Evolutionary conservation across 441 rosid species (phyloP), one percentile per base, ranked within the genome.

Genomic region (Populus hybrid): DNA sequence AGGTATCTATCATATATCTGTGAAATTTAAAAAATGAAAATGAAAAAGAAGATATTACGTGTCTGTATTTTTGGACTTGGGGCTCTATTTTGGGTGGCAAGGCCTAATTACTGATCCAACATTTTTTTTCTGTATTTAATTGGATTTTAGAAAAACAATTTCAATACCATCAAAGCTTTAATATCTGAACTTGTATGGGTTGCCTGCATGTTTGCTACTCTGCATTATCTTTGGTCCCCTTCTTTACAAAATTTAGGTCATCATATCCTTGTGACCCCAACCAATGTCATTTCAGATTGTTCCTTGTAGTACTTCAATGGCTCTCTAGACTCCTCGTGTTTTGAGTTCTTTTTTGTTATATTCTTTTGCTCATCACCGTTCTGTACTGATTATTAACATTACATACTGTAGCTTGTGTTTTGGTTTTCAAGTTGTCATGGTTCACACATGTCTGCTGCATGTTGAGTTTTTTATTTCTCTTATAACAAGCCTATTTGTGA

Each of bases 81-180:
- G 38, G 61, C 42, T 67, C 28, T 1, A 75, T 53, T 50, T 63
- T 64, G 69, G 20, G 16, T 38, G 28, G 53, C 18, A 30, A 35
- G 30, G 70, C 46, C 10, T 73, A 40, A 50, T 11, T 8, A 9
- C 42, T 74, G 34, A 21, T 30, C 32, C 67, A 32, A 3, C 34
- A 12, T 34, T 42, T 50, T 16, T 38, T 34, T 21, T 50, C n/a
- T 69, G 59, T 76, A 11, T n/a, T 35, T 65, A 8, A 7, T 46
- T 78, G 70, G 76, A 61, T 30, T 71, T 71, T 71, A 57, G 14
- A 6, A 36, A 59, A 74, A 36, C 64, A 69, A 74, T 21, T 40
- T 12, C 57, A 36, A 61, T 20, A 28, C 64, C 8, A 46, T 36
- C n/a, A 57, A 35, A 68, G 53, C 9, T 72, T 28, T 65, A 32